Evolutionary conservation across 2,329 filamentous ascomycete species (phyloP), one percentile per base, ranked within the genome.

Genomic region (Magnaporthiopsis rhizophila): DNA sequence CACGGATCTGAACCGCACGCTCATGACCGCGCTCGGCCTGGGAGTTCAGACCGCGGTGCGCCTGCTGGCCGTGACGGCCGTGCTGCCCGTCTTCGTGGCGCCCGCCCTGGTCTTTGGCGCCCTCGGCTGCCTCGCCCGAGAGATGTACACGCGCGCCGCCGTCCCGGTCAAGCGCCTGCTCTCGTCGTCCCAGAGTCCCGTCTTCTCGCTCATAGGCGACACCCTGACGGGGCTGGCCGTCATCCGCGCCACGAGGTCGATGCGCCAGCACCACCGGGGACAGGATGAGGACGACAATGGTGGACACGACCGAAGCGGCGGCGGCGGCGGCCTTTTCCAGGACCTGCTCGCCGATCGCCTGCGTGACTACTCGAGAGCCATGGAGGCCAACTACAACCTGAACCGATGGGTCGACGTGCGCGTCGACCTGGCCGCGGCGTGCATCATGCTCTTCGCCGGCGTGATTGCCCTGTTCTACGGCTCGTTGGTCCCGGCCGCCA

Each of bases 381-480:
- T 68, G 15, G 74, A 75, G 61, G 67, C 74, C 3, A 71, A 73
- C 59, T 72, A 70, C 36, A 97, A 79, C 86, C 92, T 64, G 79
- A 97, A 97, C 76, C 86, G 93, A 78, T 97, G 93, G 93, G 86
- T 97, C 53, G 89, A 92, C 4, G 89, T 96, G 76, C 86, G 93
- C 64, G 90, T 95, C 11, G 93, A 97, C 74, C 80, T 93, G 64
- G 86, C 93, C 45, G 93, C 92, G 68, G 91, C 94, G 66, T 74
- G 96, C 63, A 92, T 97, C 0, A 86, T 92, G 1, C 96, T 97
- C 80, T 94, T 92, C 71, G 89, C 92, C 0, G 93, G 91, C 50
- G 94, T 87, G 69, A 83, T 93, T 38, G 90, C 90, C 28, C 86
- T 80, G 64, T 89, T 97, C 64, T 91, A 96, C 75, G 87, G 93